Evolutionary conservation across 345 rosid species (phyloP).

Genomic region (Sapria himalayana): DNA sequence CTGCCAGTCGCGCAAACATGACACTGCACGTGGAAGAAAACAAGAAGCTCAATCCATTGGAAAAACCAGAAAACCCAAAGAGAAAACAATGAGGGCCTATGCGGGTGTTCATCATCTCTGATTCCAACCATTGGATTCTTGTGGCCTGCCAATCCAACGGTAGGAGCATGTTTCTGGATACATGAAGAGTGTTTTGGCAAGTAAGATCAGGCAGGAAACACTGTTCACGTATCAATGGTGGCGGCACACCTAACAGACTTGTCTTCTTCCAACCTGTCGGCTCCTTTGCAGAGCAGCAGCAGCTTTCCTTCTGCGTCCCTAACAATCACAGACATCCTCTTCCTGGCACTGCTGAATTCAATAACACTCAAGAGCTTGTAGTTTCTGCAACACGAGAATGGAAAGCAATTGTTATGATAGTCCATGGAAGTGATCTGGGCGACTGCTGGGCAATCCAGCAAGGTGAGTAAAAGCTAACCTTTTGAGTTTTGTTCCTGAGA

Average conservation of each 20-base stretch:
- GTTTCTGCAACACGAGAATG: conserved; percentile 24
- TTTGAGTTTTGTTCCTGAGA: conserved; percentile 23
- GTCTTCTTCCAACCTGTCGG: conserved; percentile 98
- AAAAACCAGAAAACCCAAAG: not conserved
- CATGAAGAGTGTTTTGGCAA: too few species aligned
- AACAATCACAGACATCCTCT: conserved; percentile 85
- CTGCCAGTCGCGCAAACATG: conserved; percentile 74
- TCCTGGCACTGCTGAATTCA: conserved; percentile 62
- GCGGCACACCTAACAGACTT: too few species aligned
- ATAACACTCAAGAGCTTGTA: conserved; percentile 49
- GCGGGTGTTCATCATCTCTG: too few species aligned
- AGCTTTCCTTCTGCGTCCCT: conserved; percentile 49
- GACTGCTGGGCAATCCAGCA: too few species aligned
- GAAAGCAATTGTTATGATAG: not conserved
- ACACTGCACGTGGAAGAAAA: conserved; percentile 25
- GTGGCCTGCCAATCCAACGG: too few species aligned
- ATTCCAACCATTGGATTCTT: too few species aligned
- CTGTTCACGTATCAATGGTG: too few species aligned
- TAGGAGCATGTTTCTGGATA: too few species aligned
- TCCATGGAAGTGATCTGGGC: too few species aligned
- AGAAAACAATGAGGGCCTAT: too few species aligned
- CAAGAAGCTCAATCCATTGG: too few species aligned
- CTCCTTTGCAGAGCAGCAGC: conserved; percentile 77
- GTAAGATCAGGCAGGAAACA: too few species aligned
- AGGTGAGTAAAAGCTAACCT: conserved; percentile 39